phyloP scores from a whole-genome alignment of 257 asterid genomes.

The Ballota nigra region DNA sequence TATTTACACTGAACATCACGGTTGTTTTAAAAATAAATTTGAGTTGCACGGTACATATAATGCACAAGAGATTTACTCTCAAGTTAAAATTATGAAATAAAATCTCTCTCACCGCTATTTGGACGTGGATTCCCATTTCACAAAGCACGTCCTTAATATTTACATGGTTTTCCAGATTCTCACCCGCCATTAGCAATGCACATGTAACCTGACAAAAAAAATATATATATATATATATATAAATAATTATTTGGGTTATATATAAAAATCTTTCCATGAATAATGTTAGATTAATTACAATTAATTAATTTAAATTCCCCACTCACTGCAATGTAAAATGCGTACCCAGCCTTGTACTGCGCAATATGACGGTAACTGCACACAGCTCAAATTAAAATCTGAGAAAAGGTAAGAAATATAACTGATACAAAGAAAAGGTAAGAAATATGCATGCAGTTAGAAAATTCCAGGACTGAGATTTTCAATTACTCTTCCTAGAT shows the following conservation, averaged over 20 bases:
- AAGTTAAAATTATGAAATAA: not conserved
- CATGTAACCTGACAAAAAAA: constrained; percentile 6
- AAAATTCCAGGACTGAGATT: too few species aligned
- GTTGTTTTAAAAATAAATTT: too few species aligned
- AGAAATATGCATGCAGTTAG: too few species aligned
- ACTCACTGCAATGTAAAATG: constrained; percentile 80
- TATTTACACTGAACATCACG: too few species aligned
- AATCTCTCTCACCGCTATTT: not conserved
- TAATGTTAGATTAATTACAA: not conserved
- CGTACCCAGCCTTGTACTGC: constrained; percentile 63
- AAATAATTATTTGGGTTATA: not conserved
- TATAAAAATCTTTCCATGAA: too few species aligned
- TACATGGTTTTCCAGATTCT: not conserved
- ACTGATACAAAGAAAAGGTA: too few species aligned
- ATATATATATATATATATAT: too few species aligned
- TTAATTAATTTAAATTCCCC: not conserved
- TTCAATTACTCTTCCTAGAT: too few species aligned
- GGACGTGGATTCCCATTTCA: not conserved
- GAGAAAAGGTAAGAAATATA: too few species aligned
- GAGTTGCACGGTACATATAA: too few species aligned
- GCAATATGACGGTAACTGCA: constrained; percentile 78
- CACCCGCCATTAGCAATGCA: not conserved
- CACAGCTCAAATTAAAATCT: constrained; percentile 6
- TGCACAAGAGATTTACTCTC: too few species aligned
- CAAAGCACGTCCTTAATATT: not conserved